Conservation (phyloP, 1,139 yeast species). For the Zygoascus meyerae region DNA sequence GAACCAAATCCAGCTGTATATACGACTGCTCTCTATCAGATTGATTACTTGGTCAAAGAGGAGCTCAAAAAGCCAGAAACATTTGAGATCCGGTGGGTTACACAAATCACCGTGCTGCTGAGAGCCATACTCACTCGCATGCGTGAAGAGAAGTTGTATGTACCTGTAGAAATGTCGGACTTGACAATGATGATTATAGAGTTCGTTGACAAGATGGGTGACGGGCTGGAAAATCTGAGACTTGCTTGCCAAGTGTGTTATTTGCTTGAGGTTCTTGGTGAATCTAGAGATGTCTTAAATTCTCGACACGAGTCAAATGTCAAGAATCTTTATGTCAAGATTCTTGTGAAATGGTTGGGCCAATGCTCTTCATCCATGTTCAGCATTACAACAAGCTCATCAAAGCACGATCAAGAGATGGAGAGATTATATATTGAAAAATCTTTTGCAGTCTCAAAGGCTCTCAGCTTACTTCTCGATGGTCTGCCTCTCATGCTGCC, state of each 20-base stretch:
- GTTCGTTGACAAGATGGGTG: constrained; percentile 34
- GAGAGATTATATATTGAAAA: constrained; percentile 24
- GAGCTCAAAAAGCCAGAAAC: constrained; percentile 16
- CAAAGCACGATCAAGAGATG: constrained; percentile 20
- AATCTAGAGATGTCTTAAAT: constrained; percentile 32
- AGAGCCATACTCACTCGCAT: constrained; percentile 40
- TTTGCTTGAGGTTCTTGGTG: constrained; percentile 47
- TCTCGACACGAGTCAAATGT: constrained; percentile 50
- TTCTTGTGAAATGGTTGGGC: constrained; percentile 62
- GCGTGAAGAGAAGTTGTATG: constrained; percentile 36
- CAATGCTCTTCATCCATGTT: constrained; percentile 9
- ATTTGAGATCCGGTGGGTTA: constrained; percentile 30
- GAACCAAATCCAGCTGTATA: constrained; percentile 43
- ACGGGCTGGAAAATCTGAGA: constrained; percentile 40
- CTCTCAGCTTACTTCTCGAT: constrained; percentile 22
- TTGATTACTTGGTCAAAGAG: constrained; percentile 26
- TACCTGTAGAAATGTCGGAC: constrained; percentile 39
- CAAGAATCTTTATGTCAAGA: constrained; percentile 57
- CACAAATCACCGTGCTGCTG: constrained; percentile 39
- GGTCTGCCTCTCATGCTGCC: constrained; percentile 27
- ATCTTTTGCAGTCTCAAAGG: constrained; percentile 24
- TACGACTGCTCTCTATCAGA: constrained; percentile 34
- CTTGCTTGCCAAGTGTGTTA: constrained; percentile 57
- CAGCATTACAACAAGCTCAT: constrained; percentile 7
- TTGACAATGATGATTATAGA: constrained; percentile 35